Base-by-base conservation (phyloP, 176 grass and related monocot species). In the Juncus effusus region DNA sequence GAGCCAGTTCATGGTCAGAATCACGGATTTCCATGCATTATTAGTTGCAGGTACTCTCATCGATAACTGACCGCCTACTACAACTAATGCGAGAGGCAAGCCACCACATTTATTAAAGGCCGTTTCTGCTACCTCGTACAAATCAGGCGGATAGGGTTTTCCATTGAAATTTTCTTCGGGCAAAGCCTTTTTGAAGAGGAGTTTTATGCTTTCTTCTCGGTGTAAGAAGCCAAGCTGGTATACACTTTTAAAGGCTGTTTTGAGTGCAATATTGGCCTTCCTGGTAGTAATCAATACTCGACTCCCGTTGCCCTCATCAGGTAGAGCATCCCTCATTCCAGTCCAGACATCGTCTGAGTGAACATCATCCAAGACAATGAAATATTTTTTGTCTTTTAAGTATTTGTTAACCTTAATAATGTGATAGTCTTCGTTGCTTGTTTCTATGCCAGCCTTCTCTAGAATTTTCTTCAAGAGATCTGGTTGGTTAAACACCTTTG, bases 161-260 rank as follows among this genome's bases (percentile, higher is more conserved):
- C 37, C 10, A 10, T 28, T 28, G 15, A 28, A 62, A 10, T 62
- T 19, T 13, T 40, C 2, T 38, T 13, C 36, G 38, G 10, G 59
- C n/a, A 39, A 38, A 37, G 60, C 36, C 36, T 62, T 62, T 62
- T 62, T 62, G 16, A 62, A 38, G 19, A 62, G 60, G 36, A 62
- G 60, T 0, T 62, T 2, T n/a, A 10, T 5, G 28, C 60, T 62
- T 38, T 62, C 9, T 5, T 8, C 1, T 12, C 38, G 19, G 38
- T 39, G 6, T 12, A 62, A 38, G 9, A 38, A 40, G 2, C 13
- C 6, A 12, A 62, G 60, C 38, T 62, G 0, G 36, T 59, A 59
- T 59, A 28, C 16, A 8, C 3, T 59, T 16, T 7, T 59, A 16
- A 28, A 59, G 7, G 56, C 19, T 28, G 19, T 28, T 28, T 28